Evolutionary conservation across 139 green algal species (phyloP), one percentile per base, ranked within the genome.

Genomic region (Closterium sp.): DNA sequence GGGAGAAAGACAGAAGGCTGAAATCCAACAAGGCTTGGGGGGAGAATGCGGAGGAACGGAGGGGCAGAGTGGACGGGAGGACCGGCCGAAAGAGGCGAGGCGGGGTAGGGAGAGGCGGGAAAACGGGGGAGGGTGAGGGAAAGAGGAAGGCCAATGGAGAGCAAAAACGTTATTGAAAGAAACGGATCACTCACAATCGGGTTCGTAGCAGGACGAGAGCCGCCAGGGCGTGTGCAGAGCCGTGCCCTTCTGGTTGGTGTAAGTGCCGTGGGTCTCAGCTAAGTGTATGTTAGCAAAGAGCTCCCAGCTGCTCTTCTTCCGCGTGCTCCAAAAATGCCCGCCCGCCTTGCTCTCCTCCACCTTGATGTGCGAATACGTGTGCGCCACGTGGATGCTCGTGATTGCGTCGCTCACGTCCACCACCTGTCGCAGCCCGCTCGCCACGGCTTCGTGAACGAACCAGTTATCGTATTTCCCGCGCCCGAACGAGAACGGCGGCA

Each of bases 211-310:
- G 0, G 64, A 34, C 1, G 64, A 84, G 55, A 91, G 64, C 4
- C 88, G 36, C 88, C 88, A 91, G 31, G 88, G 88, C 64, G 38
- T 33, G 66, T 91, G 88, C n/a, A 91, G 66, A 3, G 64, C 64
- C 31, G 88, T 91, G 64, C 88, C 88, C 88, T 91, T 91, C 88
- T 91, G 88, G 76, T 91, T 91, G 43, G 38, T 89, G 55, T 91
- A 91, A 12, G 88, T 81, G 88, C 88, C 88, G 88, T 91, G 88
- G 2, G 88, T 38, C 88, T 91, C n/a, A 8, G 88, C 88, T 2
- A 91, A 55, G 88, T 91, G 88, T 25, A 91, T 69, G 30, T 91
- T 91, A 19, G 81, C 81, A 3, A 69, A 87, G 16, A 91, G 34
- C 66, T 91, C 88, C 88, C 88, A 91, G 88, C 88, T 91, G 64